phyloP scores from a whole-genome alignment of 140 eudicot species.

The Artemisia princeps region DNA sequence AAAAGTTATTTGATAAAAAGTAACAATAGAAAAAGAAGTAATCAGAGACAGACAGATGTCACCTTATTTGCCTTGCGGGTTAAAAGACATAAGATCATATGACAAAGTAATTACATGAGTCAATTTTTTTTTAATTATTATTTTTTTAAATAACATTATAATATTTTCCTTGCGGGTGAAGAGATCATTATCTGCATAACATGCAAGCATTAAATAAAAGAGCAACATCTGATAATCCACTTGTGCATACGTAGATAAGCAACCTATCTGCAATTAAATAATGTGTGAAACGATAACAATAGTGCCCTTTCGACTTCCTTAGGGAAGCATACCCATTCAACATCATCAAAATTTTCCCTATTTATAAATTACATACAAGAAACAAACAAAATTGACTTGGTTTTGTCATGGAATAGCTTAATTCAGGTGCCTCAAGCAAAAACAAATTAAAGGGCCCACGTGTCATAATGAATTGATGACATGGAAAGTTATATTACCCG shows the following conservation, averaged over 20 bases:
- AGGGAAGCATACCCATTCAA: conserved; percentile 9
- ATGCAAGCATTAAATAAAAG: no score
- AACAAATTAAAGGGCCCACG: conserved; percentile 13
- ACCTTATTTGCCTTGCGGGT: not conserved
- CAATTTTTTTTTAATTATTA: no score
- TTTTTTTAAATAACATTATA: no score
- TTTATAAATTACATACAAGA: conserved; percentile 9
- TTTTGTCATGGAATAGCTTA: conserved; percentile 1
- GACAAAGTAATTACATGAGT: no score
- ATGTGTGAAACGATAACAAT: not conserved
- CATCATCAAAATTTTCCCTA: conserved; percentile 12
- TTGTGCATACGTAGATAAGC: not conserved
- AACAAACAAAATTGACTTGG: conserved; percentile 17
- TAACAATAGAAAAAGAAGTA: no score
- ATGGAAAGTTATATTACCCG: conserved; percentile 3
- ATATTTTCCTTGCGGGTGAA: not conserved
- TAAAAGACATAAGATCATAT: not conserved
- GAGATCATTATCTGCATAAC: not conserved
- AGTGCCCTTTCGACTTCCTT: conserved; percentile 21
- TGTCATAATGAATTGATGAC: conserved; percentile 4
- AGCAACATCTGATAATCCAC: not conserved
- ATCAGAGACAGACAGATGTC: not conserved
- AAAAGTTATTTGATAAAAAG: no score
- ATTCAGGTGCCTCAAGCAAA: conserved; percentile 1
- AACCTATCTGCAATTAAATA: not conserved